Evolutionary conservation across 1,139 yeast species (phyloP).

Genomic region (Suhomyces bolitotheri): DNA sequence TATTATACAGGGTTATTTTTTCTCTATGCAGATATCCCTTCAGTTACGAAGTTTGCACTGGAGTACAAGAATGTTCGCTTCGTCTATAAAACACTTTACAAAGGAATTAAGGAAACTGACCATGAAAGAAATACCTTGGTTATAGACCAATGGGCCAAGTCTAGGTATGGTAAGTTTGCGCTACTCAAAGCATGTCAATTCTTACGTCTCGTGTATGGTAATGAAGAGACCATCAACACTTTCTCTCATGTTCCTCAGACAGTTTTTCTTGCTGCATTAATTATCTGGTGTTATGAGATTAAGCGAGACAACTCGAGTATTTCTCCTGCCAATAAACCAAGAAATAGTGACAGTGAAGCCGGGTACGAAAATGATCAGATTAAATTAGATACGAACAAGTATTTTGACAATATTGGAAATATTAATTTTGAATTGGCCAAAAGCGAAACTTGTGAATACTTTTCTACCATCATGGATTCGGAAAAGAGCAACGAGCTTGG

Average conservation of each 20-base stretch:
- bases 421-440: constrained; percentile 1
- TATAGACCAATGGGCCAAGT: constrained; percentile 1
- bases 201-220: background rate
- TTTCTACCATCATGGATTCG: background rate
- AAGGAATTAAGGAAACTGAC: background rate
- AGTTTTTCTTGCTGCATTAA: constrained; percentile 1
- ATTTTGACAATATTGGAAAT: constrained; percentile 1
- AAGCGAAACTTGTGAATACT: constrained; percentile 1
- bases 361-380: background rate
- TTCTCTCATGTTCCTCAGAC: constrained; percentile 2
- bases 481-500: constrained; percentile 1
- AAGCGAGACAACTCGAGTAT: background rate
- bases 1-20: constrained; percentile 1
- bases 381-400: background rate
- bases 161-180: constrained; percentile 1
- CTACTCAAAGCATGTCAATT: constrained; percentile 1
- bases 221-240: constrained; percentile 2
- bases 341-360: background rate
- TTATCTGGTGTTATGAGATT: constrained; percentile 2
- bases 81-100: background rate
- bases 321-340: background rate
- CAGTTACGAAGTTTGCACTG: background rate
- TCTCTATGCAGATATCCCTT: constrained; percentile 1
- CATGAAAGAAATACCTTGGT: background rate
- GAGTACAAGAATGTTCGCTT: constrained; percentile 1